Conservation (phyloP, 805 yeast genomes). For the Pichia eremophila region DNA sequence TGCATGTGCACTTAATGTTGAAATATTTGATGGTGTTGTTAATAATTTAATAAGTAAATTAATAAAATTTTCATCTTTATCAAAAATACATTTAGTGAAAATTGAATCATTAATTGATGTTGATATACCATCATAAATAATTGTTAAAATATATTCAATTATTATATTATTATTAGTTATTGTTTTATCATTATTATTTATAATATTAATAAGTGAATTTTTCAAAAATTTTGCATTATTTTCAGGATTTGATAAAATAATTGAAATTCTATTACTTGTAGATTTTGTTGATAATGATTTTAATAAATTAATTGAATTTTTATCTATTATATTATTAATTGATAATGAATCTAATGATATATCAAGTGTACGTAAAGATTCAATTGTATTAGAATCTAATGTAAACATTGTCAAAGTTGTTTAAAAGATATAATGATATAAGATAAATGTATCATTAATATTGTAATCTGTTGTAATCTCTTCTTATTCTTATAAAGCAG, state of each 20-base stretch:
- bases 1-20: background rate
- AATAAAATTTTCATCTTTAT: slow-evolving; percentile 11
- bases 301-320: background rate
- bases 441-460: too few relatives aligned
- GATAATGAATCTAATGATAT: background rate
- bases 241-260: background rate
- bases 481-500: too few relatives aligned
- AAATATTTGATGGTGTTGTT: background rate
- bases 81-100: slow-evolving; percentile 32
- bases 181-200: background rate
- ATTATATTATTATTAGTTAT: background rate
- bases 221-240: background rate
- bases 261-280: background rate
- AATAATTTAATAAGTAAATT: background rate
- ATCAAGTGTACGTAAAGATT: background rate
- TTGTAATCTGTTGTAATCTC: too few relatives aligned
- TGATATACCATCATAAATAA: slow-evolving; percentile 4
- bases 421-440: too few relatives aligned
- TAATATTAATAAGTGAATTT: background rate
- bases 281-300: background rate
- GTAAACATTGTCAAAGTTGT: background rate
- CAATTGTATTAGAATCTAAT: background rate
- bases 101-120: slow-evolving; percentile 27
- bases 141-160: background rate
- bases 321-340: background rate